phyloP scores from a whole-genome alignment of 2,329 filamentous ascomycete species.

The Fusarium liriodendri region DNA sequence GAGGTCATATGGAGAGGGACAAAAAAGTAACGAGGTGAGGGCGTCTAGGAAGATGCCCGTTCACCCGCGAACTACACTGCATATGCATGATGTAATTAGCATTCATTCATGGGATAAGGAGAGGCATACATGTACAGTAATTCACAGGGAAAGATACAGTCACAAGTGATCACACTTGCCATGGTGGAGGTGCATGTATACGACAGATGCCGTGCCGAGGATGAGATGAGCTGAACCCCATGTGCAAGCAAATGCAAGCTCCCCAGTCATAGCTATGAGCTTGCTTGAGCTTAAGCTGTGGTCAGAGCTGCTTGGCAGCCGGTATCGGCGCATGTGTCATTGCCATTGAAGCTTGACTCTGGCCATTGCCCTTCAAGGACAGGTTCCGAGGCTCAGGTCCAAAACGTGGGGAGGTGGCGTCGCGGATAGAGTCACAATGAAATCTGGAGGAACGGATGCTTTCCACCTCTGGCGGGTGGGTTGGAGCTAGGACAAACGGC shows the following conservation, averaged over 20 bases:
- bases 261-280: background rate
- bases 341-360: background rate
- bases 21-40: background rate
- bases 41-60: background rate
- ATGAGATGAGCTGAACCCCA: constrained; percentile 14
- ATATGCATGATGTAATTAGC: constrained; percentile 9
- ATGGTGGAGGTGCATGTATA: background rate
- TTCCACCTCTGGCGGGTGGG: constrained; percentile 7
- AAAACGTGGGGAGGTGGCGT: constrained; percentile 18
- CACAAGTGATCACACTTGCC: background rate
- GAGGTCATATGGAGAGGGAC: constrained; percentile 4
- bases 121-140: background rate
- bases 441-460: constrained; percentile 39
- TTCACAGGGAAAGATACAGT: background rate
- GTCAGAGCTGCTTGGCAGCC: constrained; percentile 11
- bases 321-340: constrained; percentile 32
- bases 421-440: constrained; percentile 18
- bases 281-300: constrained; percentile 12
- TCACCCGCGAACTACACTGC: background rate
- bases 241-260: constrained; percentile 3
- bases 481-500: constrained; percentile 42
- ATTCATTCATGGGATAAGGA: background rate
- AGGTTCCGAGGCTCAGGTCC: constrained; percentile 8
- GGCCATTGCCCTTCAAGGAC: background rate
- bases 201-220: constrained; percentile 18